Conservation (phyloP, 2,329 filamentous ascomycete genomes). For the Ilyonectria sp. region DNA sequence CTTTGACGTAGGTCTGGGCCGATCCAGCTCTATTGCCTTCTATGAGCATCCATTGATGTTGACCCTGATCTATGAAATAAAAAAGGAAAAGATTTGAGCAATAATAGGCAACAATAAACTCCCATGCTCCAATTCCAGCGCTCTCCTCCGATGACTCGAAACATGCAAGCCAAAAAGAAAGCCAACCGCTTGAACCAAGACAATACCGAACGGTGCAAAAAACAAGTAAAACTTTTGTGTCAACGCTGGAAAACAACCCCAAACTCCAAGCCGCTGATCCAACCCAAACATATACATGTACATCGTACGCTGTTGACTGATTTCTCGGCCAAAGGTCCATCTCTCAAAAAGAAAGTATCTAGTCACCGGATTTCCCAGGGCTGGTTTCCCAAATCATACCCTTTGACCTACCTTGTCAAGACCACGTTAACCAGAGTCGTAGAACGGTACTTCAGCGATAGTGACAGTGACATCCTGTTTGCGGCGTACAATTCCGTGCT, state of each 20-base stretch:
- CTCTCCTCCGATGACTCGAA: background rate
- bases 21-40: background rate
- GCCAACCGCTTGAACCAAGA: background rate
- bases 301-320: slow-evolving; percentile 9
- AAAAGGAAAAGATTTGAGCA: background rate
- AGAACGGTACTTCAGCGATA: slow-evolving; percentile 52
- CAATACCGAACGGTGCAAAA: background rate
- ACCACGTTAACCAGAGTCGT: slow-evolving; percentile 41
- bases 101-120: background rate
- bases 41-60: slow-evolving; percentile 1
- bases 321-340: background rate
- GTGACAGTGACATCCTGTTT: slow-evolving; percentile 37
- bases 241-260: slow-evolving; percentile 16
- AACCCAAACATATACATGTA: slow-evolving; percentile 1
- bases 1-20: background rate
- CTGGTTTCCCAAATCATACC: background rate
- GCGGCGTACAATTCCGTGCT: slow-evolving; percentile 42
- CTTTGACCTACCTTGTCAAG: slow-evolving; percentile 7
- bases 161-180: slow-evolving; percentile 5
- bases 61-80: background rate
- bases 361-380: background rate
- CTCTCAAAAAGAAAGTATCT: background rate
- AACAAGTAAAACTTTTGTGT: slow-evolving; percentile 10
- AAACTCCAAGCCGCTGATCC: slow-evolving; percentile 29
- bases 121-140: background rate